Evolutionary conservation across 345 rosid species (phyloP).

Genomic region (Euphorbia lathyris): DNA sequence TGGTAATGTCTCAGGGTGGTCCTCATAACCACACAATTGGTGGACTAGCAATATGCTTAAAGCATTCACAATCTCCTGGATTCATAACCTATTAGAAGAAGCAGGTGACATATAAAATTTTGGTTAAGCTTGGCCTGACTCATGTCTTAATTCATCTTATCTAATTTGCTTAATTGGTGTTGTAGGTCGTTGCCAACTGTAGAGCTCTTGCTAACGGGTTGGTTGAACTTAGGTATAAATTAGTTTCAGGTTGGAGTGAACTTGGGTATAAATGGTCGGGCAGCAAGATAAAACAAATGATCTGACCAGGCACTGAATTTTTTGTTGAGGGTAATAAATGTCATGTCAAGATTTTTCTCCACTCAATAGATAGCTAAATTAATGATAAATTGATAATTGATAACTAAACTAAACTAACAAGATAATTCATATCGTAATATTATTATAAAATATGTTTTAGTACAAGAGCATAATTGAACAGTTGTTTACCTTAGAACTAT

Average conservation of each 20-base stretch:
- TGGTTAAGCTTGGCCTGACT: neutral
- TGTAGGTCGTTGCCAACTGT: constrained; percentile 77
- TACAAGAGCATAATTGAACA: too few relatives aligned
- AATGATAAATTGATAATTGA: too few relatives aligned
- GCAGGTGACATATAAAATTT: constrained; percentile 38
- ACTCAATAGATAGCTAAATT: too few relatives aligned
- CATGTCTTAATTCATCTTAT: neutral
- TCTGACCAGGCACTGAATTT: too few relatives aligned
- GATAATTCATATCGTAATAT: too few relatives aligned
- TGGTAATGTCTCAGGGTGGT: constrained; percentile 60
- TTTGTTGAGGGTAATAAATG: too few relatives aligned
- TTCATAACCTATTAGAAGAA: constrained; percentile 77
- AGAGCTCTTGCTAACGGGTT: constrained; percentile 67
- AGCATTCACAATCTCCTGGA: constrained; percentile 67
- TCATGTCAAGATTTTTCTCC: too few relatives aligned
- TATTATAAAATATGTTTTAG: too few relatives aligned
- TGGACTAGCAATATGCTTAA: constrained; percentile 85
- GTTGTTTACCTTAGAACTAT: too few relatives aligned
- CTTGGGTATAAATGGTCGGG: too few relatives aligned
- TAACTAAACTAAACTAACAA: too few relatives aligned
- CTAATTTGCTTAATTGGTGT: constrained; percentile 3
- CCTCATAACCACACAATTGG: constrained; percentile 97
- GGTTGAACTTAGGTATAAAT: constrained; percentile 65
- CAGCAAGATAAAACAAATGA: too few relatives aligned
- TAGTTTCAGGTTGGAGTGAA: constrained; percentile 95